Evolutionary conservation across 345 rosid genomes (phyloP).

Genomic region (Aquilaria sinensis): DNA sequence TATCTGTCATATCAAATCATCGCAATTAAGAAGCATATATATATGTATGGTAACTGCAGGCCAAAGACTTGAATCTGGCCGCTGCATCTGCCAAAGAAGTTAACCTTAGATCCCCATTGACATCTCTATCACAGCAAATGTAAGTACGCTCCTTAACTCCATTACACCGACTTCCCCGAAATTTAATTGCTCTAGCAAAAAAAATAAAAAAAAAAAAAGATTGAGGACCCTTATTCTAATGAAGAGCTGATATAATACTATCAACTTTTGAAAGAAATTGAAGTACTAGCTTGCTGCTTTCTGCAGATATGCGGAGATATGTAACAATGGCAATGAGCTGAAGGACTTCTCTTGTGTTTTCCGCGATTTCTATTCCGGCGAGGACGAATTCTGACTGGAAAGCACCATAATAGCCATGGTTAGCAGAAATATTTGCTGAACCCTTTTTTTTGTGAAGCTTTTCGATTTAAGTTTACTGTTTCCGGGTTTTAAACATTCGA

Average conservation of each 20-base stretch:
- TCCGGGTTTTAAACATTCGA: too few species aligned
- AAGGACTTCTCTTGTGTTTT: slow-evolving; percentile 87
- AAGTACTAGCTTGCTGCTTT: slow-evolving; percentile 2
- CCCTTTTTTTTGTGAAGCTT: too few species aligned
- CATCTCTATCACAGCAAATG: slow-evolving; percentile 62
- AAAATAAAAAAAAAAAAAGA: too few species aligned
- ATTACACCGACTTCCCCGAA: too few species aligned
- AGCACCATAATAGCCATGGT: too few species aligned
- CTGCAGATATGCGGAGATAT: slow-evolving; percentile 58
- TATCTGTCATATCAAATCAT: too few species aligned
- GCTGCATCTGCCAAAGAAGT: slow-evolving; percentile 58
- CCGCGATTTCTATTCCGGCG: slow-evolving; percentile 64
- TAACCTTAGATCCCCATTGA: slow-evolving; percentile 43
- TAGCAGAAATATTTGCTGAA: too few species aligned
- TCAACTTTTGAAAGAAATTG: neutral
- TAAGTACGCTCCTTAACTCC: slow-evolving; percentile 26
- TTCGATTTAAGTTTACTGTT: too few species aligned
- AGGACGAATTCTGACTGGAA: slow-evolving; percentile 22
- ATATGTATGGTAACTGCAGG: slow-evolving; percentile 34
- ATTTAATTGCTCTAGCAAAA: too few species aligned
- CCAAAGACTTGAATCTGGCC: slow-evolving; percentile 76
- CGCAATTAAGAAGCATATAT: neutral
- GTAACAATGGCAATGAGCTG: slow-evolving; percentile 57
- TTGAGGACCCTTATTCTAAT: too few species aligned
- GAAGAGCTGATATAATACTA: too few species aligned